Conservation (phyloP, 768 basidiomycete genomes). For the Dacryopinax primogenitus region DNA sequence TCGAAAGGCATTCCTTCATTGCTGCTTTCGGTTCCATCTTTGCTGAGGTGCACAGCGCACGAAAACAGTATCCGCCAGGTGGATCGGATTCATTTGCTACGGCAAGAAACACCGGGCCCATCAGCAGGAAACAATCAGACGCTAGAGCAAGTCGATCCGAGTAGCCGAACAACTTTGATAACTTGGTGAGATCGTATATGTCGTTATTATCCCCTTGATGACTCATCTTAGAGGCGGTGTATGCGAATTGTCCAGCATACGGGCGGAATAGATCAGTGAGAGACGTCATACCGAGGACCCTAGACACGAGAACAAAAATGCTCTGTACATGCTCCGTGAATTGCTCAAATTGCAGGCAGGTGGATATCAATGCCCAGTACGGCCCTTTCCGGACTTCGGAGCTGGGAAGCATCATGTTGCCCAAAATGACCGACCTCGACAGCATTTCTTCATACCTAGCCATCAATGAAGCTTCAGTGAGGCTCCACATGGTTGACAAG, state of each 20-base stretch:
- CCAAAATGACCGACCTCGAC: slow-evolving; percentile 55
- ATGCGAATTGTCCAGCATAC: slow-evolving; percentile 63
- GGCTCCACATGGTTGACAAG: background rate
- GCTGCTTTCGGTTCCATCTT: background rate
- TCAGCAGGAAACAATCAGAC: background rate
- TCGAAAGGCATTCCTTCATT: background rate
- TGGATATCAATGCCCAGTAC: slow-evolving; percentile 81
- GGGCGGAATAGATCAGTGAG: slow-evolving; percentile 57
- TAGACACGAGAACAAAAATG: slow-evolving; percentile 48
- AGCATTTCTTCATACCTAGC: slow-evolving; percentile 61
- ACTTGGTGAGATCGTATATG: background rate
- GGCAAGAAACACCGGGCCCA: background rate
- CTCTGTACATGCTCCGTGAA: slow-evolving; percentile 26
- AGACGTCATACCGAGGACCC: slow-evolving; percentile 49
- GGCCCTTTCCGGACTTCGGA: slow-evolving; percentile 64
- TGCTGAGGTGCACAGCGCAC: background rate
- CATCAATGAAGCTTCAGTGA: background rate
- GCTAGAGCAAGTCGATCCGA: background rate
- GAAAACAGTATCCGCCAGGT: background rate
- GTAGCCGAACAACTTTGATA: background rate
- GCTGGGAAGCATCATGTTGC: slow-evolving; percentile 67
- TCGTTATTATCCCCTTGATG: background rate
- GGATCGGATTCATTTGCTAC: background rate
- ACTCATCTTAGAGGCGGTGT: background rate
- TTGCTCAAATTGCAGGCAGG: slow-evolving; percentile 33